Percentiles rank a stretch among this genome's conserved stretches.
phyloP scores from a whole-genome alignment of 2,329 filamentous ascomycete genomes.

The Colletotrichum lindemuthianum region DNA sequence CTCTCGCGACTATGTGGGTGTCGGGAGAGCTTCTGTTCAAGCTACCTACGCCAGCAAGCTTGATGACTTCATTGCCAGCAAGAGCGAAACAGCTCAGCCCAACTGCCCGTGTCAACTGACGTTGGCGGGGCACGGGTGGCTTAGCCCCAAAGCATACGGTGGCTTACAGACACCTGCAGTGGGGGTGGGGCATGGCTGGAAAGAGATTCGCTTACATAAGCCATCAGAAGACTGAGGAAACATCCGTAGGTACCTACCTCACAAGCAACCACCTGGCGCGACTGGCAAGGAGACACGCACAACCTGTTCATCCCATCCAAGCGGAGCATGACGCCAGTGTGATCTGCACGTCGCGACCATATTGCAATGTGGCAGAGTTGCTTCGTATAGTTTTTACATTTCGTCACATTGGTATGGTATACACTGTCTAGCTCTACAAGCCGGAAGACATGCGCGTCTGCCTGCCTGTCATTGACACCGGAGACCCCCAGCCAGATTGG shows the following conservation, averaged over 20 bases:
- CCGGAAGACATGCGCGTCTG: conserved; percentile 2
- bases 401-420: conserved; percentile 22
- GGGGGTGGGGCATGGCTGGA: conserved; percentile 31
- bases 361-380: neutral
- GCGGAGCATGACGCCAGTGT: too few relatives aligned
- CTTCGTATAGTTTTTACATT: conserved; percentile 7
- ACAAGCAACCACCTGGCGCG: too few relatives aligned
- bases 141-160: neutral
- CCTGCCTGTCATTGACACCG: conserved; percentile 7
- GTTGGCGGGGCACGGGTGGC: conserved; percentile 34
- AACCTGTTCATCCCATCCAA: conserved; percentile 4
- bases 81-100: conserved; percentile 21
- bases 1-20: neutral
- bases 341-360: too few relatives aligned
- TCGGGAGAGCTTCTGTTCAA: conserved; percentile 7
- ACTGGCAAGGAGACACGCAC: neutral
- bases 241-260: too few relatives aligned
- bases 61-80: conserved; percentile 34
- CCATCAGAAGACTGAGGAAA: too few relatives aligned
- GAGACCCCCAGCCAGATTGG: conserved; percentile 16
- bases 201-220: neutral
- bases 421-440: conserved; percentile 26
- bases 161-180: conserved; percentile 14
- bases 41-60: conserved; percentile 18
- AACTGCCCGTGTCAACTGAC: conserved; percentile 20